Base-by-base conservation (phyloP, 495 filamentous ascomycete genomes). In the Immersiella caudata region DNA sequence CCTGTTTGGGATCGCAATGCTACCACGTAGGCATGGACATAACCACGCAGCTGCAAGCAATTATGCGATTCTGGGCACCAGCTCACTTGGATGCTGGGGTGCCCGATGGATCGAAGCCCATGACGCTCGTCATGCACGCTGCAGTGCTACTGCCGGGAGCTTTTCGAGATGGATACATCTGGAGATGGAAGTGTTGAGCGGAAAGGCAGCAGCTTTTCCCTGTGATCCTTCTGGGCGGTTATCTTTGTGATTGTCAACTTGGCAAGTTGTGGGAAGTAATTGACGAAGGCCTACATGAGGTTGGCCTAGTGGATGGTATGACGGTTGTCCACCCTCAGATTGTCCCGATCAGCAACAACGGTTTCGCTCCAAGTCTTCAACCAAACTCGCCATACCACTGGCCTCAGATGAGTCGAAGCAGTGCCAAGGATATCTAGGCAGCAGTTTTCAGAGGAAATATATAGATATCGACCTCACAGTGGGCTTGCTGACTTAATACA, bases 81-180 rank as follows among this genome's bases (percentile, higher is more conserved):
- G 14, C 7, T 11, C 80, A 79, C 62, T 75, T 86, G 74, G 72
- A 81, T 16, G 60, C 79, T 8, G 61, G 70, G 25, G 79, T 77
- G 8, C 79, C 83, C 5, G 80, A 84, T 36, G 83, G 85, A 52
- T 67, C 89, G 70, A 71, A 79, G 40, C 87, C 87, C 0, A 90
- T 90, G 55, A 88, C 86, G 26, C 70, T 81, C 62, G 87, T 86
- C 33, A 91, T 90, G 89, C 90, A 88, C 79, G 87, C 88, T 52
- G 78, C 88, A 5, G 88, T 87, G 57, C 69, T 90, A 71, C 80
- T 84, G 57, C 86, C 87, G 5, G 86, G 87, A 71, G 86, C 80
- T 21, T 20, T 36, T 25, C 51, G 33, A 20, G 61, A 63, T 11
- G 61, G 61, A 7, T 63, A 50, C 21, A 18, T 62, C 59, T 55